Evolutionary conservation across 345 rosid species (phyloP).

Genomic region (Salix udensis): DNA sequence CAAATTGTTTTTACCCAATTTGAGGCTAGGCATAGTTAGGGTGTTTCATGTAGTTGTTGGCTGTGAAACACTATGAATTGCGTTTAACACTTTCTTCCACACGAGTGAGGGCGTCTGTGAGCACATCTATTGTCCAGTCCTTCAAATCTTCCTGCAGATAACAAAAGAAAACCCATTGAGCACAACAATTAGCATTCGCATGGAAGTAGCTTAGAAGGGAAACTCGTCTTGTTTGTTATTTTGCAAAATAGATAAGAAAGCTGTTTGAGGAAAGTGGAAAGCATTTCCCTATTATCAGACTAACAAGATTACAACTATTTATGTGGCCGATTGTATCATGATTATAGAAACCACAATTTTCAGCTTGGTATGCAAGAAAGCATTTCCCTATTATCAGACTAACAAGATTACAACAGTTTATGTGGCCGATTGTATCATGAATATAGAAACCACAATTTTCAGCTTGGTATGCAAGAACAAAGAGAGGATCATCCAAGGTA

Average conservation of each 20-base stretch:
- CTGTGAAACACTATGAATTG: not conserved
- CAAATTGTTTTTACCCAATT: no score
- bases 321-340: not conserved
- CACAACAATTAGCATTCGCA: not conserved
- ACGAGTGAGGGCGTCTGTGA: conserved; percentile 67
- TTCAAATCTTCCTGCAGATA: conserved; percentile 65
- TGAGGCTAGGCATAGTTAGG: not conserved
- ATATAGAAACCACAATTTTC: not conserved
- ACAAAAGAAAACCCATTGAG: conserved; percentile 2
- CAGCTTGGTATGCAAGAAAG: not conserved
- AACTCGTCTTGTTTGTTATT: not conserved
- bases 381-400: not conserved
- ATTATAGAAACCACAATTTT: not conserved
- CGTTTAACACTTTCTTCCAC: conserved; percentile 60
- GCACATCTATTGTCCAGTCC: conserved; percentile 89
- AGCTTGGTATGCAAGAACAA: not conserved
- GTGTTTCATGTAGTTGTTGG: not conserved
- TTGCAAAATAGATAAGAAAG: not conserved
- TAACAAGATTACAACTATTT: not conserved
- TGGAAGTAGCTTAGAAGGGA: not conserved
- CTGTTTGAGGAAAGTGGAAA: not conserved
- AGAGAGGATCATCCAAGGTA: not conserved
- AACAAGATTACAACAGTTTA: not conserved
- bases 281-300: not conserved
- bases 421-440: not conserved